Conservation (phyloP, 768 basidiomycete genomes). For the Amanita jacksonii region DNA sequence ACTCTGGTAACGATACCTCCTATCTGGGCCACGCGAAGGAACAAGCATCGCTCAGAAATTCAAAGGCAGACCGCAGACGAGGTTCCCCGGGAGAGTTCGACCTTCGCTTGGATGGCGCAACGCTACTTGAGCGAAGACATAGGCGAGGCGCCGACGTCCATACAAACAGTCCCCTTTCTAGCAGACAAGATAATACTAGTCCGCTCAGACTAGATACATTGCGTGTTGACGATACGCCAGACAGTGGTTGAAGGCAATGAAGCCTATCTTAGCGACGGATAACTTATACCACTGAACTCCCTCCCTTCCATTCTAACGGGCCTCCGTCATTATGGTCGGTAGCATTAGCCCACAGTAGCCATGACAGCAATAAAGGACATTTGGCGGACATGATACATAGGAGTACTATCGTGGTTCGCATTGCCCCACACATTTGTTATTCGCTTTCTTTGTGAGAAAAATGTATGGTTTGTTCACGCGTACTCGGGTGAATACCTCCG, state of each 20-base stretch:
- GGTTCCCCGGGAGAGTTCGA: slow-evolving; percentile 43
- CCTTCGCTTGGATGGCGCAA: slow-evolving; percentile 79
- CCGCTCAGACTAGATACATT: slow-evolving; percentile 1
- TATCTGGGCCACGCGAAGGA: not conserved
- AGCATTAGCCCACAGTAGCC: too few relatives aligned
- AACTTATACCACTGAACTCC: too few relatives aligned
- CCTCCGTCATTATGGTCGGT: too few relatives aligned
- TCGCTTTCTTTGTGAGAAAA: too few relatives aligned
- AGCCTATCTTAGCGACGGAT: not conserved
- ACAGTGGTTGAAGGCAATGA: slow-evolving; percentile 18
- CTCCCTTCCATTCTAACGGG: too few relatives aligned
- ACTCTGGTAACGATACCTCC: slow-evolving; percentile 9
- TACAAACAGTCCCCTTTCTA: slow-evolving; percentile 6
- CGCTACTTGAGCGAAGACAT: slow-evolving; percentile 69
- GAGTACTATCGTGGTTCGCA: too few relatives aligned
- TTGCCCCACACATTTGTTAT: too few relatives aligned
- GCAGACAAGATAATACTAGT: slow-evolving; percentile 1
- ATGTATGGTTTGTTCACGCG: too few relatives aligned
- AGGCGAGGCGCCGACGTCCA: slow-evolving; percentile 21
- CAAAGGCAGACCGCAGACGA: slow-evolving; percentile 9
- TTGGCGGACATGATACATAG: too few relatives aligned
- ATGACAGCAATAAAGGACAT: too few relatives aligned
- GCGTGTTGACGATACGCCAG: slow-evolving; percentile 12
- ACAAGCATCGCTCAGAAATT: not conserved
- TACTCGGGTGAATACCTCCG: too few relatives aligned